phyloP scores from a whole-genome alignment of 2,329 filamentous ascomycete species.

The Phaeomoniella chlamydospora region DNA sequence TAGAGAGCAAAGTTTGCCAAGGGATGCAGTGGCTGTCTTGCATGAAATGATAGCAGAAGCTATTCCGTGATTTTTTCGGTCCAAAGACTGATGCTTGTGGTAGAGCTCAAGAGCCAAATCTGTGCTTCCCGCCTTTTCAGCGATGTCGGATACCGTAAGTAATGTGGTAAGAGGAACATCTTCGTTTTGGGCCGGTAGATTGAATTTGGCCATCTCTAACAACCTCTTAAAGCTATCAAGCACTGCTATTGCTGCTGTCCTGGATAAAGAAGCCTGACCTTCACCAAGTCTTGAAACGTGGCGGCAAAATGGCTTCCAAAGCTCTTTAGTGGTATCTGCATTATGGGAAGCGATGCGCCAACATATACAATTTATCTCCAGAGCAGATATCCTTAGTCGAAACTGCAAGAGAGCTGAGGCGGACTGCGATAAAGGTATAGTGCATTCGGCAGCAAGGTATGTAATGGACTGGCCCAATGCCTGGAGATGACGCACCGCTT shows the following conservation, averaged over 20 bases:
- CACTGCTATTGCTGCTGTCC: not conserved
- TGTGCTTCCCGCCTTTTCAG: not conserved
- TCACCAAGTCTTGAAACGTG: slow-evolving; percentile 20
- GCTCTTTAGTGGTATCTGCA: slow-evolving; percentile 24
- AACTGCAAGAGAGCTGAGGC: not conserved
- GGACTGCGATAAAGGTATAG: slow-evolving; percentile 1
- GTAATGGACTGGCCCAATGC: slow-evolving; percentile 23
- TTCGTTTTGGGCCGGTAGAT: not conserved
- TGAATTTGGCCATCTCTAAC: not conserved
- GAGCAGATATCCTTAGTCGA: slow-evolving; percentile 13
- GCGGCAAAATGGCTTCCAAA: slow-evolving; percentile 26
- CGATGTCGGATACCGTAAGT: not conserved
- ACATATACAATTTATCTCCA: slow-evolving; percentile 24
- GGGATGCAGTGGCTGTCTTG: not conserved
- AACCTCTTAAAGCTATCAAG: not conserved
- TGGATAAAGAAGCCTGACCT: not conserved
- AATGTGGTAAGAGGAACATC: not conserved
- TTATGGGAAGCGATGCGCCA: slow-evolving; percentile 26
- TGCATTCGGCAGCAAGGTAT: slow-evolving; percentile 6
- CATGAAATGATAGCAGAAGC: not conserved
- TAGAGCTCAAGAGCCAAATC: not conserved
- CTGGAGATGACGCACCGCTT: slow-evolving; percentile 28
- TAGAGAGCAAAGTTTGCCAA: not conserved
- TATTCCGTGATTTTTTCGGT: not conserved
- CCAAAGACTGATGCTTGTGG: not conserved